Evolutionary conservation across 2,329 filamentous ascomycete genomes (phyloP).

Genomic region (Xenoacremonium recifei): DNA sequence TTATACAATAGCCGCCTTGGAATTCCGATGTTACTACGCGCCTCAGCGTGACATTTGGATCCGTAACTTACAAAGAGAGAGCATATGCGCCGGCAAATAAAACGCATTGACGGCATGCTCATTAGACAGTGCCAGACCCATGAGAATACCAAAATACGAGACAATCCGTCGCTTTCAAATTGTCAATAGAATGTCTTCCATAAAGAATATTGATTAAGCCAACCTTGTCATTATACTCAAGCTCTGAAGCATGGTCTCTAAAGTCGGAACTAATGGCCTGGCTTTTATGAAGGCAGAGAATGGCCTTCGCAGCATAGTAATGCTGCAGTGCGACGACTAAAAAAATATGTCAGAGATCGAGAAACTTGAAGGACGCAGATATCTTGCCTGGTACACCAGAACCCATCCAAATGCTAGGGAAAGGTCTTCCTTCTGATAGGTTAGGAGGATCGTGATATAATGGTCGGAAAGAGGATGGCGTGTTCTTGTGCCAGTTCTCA

Average conservation of each 20-base stretch:
- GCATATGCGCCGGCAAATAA: slow-evolving; percentile 20
- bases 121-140: slow-evolving; percentile 20
- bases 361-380: background rate
- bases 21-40: no score
- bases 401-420: slow-evolving; percentile 6
- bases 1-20: slow-evolving; percentile 9
- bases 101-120: slow-evolving; percentile 17
- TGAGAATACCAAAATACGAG: slow-evolving; percentile 13
- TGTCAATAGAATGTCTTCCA: no score
- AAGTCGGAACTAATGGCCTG: slow-evolving; percentile 2
- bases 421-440: background rate
- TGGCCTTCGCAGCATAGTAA: slow-evolving; percentile 27
- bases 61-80: slow-evolving; percentile 15
- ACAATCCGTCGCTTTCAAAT: slow-evolving; percentile 6
- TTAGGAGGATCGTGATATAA: background rate
- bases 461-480: background rate
- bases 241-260: slow-evolving; percentile 5
- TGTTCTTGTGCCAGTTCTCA: background rate
- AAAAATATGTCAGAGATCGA: background rate
- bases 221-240: slow-evolving; percentile 7
- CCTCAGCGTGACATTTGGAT: no score
- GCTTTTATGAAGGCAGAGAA: slow-evolving; percentile 14
- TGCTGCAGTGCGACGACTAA: slow-evolving; percentile 36
- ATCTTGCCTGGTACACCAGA: slow-evolving; percentile 6
- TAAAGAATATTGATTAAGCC: no score